A percentile compares a stretch with the other conserved stretches of the same genome.
These are phyloP conservation scores for Beauveria scarabaeidicola DNA, from an alignment of 2,329 filamentous ascomycete species.

Conservation along the genomic window DNA sequence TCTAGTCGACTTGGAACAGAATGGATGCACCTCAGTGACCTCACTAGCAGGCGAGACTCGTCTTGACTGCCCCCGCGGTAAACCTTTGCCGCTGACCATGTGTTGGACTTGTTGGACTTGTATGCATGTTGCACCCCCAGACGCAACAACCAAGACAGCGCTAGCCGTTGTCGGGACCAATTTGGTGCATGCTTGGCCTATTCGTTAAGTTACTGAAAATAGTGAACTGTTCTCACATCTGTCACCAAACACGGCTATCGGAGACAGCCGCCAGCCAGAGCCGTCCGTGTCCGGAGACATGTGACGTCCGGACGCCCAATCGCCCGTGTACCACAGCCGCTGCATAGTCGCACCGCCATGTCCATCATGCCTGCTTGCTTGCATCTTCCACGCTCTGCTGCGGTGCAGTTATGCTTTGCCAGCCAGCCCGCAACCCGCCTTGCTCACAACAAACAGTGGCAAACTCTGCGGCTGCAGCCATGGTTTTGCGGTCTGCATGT, in stretches of 20 bases:
- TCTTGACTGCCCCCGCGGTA: not conserved
- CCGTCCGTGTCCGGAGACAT: not conserved
- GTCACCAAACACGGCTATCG: not conserved
- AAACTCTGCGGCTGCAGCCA: not conserved
- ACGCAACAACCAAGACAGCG: not conserved
- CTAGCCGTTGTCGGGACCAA: not conserved
- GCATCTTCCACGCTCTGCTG: not conserved
- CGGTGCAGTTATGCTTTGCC: not conserved
- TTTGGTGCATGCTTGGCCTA: not conserved
- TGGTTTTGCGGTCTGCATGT: not conserved
- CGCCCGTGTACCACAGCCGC: not conserved
- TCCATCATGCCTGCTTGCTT: not conserved
- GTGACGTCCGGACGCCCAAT: not conserved
- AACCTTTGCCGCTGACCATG: conserved; percentile 1
- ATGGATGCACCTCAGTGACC: not conserved
- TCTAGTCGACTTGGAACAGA: not conserved
- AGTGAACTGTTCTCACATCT: not conserved
- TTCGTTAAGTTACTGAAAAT: not conserved
- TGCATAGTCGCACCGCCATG: not conserved
- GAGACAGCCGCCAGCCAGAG: not conserved
- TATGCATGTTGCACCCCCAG: not conserved
- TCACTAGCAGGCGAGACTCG: not conserved
- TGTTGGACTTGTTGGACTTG: not conserved
- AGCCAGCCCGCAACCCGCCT: not conserved
- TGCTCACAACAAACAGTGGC: not conserved